phyloP scores from a whole-genome alignment of 257 asterid genomes.

The Solanum infundibuliforme region DNA sequence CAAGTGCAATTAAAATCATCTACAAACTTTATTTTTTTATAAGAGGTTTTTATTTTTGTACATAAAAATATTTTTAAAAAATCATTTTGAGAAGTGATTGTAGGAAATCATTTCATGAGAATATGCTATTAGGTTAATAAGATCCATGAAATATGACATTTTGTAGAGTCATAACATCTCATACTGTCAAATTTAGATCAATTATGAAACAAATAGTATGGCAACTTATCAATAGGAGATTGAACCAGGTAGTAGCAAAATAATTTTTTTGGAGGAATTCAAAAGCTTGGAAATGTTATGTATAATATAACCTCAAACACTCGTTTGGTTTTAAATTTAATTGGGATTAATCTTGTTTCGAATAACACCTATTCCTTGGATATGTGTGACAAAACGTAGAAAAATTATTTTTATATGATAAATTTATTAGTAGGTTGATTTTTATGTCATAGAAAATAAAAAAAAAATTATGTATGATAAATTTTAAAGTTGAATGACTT shows the following conservation, averaged over 20 bases:
- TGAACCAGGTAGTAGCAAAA: not conserved
- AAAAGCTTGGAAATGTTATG: not conserved
- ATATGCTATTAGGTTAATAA: not conserved
- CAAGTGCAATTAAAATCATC: not conserved
- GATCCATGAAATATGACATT: not conserved
- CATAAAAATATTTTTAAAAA: no score
- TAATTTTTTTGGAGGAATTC: not conserved
- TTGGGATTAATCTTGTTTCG: not conserved
- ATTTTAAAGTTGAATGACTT: not conserved
- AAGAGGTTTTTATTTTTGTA: not conserved
- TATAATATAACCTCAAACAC: not conserved
- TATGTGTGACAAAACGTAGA: not conserved
- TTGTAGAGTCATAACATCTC: not conserved
- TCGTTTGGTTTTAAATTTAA: not conserved
- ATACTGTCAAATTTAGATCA: not conserved
- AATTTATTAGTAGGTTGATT: not conserved
- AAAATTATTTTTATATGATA: not conserved
- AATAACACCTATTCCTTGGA: not conserved
- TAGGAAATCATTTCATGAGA: not conserved
- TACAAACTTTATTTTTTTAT: not conserved
- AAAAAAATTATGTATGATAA: not conserved
- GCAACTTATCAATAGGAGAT: not conserved
- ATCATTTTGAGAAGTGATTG: no score
- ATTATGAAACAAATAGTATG: not conserved
- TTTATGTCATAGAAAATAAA: not conserved